Evolutionary conservation across 345 rosid genomes (phyloP).

Genomic region (Lumnitzera racemosa): DNA sequence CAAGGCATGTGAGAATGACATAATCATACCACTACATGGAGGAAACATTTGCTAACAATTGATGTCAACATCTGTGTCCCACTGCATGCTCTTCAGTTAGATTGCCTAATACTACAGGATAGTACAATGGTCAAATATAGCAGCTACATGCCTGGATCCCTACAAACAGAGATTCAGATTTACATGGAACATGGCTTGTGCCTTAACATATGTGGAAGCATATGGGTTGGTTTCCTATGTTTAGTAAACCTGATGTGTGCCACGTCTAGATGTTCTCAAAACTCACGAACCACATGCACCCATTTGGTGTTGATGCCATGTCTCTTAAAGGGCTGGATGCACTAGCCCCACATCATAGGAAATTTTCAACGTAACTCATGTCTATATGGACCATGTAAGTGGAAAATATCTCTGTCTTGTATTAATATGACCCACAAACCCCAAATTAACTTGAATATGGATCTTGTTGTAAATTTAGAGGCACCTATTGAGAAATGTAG

Average conservation of each 20-base stretch:
- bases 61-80: slow-evolving; percentile 14
- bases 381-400: no score
- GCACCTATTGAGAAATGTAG: no score
- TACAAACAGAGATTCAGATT: neutral
- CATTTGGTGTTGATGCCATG: neutral
- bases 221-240: slow-evolving; percentile 21
- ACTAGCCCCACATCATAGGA: no score
- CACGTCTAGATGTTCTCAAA: slow-evolving; percentile 24
- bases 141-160: slow-evolving; percentile 16
- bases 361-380: no score
- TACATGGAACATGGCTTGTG: slow-evolving; percentile 2
- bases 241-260: slow-evolving; percentile 26
- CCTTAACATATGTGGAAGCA: slow-evolving; percentile 3
- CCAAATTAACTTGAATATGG: no score
- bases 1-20: slow-evolving; percentile 16
- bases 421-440: no score
- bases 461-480: no score
- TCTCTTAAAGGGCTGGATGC: neutral
- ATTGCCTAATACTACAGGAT: slow-evolving; percentile 7
- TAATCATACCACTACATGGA: slow-evolving; percentile 6
- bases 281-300: neutral
- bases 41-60: neutral
- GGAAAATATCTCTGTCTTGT: no score
- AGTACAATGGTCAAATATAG: slow-evolving; percentile 33
- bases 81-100: neutral